Evolutionary conservation across 805 yeast genomes (phyloP).

Genomic region (Candida nitratophila): DNA sequence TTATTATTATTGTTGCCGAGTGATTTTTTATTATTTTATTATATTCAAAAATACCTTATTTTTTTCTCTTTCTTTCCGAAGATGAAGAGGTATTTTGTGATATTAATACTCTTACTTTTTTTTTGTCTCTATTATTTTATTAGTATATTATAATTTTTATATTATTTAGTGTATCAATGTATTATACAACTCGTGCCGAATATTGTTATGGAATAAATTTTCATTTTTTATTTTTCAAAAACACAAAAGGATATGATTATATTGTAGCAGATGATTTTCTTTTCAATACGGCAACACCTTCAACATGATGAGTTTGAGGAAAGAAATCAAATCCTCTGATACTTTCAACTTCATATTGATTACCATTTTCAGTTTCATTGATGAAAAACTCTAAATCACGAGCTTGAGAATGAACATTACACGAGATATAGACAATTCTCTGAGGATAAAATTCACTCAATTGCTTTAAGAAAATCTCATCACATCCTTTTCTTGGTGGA

Average conservation of each 20-base stretch:
- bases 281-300: constrained; percentile 41
- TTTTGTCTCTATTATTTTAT: not conserved
- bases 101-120: not conserved
- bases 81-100: no score
- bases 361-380: constrained; percentile 55
- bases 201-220: not conserved
- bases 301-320: constrained; percentile 56
- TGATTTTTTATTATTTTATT: no score
- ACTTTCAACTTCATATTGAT: constrained; percentile 64
- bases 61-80: no score
- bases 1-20: no score
- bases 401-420: constrained; percentile 97
- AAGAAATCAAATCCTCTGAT: constrained; percentile 94
- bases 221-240: no score
- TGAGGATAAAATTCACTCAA: constrained; percentile 78
- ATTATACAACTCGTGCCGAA: constrained; percentile 1
- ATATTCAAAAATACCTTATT: no score
- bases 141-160: not conserved
- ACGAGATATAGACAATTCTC: constrained; percentile 87
- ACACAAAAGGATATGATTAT: not conserved
- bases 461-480: constrained; percentile 78
- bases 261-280: constrained; percentile 1
- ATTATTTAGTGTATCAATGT: not conserved
- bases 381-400: constrained; percentile 84
- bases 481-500: constrained; percentile 98